Evolutionary conservation across 805 yeast genomes (phyloP), one percentile per base, ranked within the genome.

Genomic region (Candida argentea): DNA sequence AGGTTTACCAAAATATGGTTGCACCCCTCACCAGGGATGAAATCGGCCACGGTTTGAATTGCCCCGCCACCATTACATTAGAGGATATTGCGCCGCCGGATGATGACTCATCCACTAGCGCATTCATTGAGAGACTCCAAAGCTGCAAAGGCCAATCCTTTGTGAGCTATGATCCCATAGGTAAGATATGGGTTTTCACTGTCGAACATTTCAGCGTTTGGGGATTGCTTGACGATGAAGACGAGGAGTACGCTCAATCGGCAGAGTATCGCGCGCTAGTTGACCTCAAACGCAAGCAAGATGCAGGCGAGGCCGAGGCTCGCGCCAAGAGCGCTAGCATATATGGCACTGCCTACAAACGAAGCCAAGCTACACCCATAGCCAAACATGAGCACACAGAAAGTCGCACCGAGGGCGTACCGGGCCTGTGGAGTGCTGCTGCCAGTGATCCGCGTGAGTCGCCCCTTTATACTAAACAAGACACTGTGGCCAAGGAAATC

Each of bases 131-230:
- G 26, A 60, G 58, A 29, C 57, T 79, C 27, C 70, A 71, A 36
- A 62, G 57, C 26, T 54, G 65, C 38, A 65, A 43, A 19, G 94
- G 87, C 5, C 84, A 79, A 76, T 76, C 76, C 36, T 85, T 81
- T 46, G 61, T 87, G 9, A 77, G 86, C 4, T 86, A 77, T 46
- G 86, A 81, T 42, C 85, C 86, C 3, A 63, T 76, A 16, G 70
- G 73, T 4, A 83, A 84, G 20, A 53, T 70, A 4, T 86, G 87
- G 85, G 74, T 78, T 1, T 86, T 84, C 53, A 70, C 65, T 40
- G 95, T 87, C 6, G 75, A 80, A 40, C 98, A 91, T 57, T 91
- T 91, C 45, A 85, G 95, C 57, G 72, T 82, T 5, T 91, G 96
- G 95, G 97, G 97, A 5, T 55, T 91, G 21, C 66, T 78, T 11